Conservation (phyloP, 2,329 filamentous ascomycete species). For the Drechslera avenae region DNA sequence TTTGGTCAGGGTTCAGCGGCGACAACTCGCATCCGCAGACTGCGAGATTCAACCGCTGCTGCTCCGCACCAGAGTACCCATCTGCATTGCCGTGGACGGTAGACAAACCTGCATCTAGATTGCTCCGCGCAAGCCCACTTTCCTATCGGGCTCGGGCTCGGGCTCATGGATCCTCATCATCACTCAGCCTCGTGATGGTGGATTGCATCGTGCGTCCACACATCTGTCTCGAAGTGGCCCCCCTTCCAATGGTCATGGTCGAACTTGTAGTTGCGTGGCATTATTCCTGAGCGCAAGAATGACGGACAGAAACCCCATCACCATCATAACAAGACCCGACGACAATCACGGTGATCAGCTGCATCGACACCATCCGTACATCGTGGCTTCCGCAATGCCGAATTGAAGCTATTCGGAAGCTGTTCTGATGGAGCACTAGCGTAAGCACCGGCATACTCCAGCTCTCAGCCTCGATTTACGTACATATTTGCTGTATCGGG, state of each 20-base stretch:
- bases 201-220: constrained; percentile 2
- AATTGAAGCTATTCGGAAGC: constrained; percentile 21
- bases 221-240: neutral
- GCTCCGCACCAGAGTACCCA: constrained; percentile 16
- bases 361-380: neutral
- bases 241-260: neutral
- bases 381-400: constrained; percentile 12
- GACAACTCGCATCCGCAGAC: constrained; percentile 39
- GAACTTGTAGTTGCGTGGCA: neutral
- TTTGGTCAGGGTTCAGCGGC: constrained; percentile 27
- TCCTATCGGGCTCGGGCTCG: neutral
- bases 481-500: constrained; percentile 18
- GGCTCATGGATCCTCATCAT: neutral
- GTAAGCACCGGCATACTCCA: constrained; percentile 14
- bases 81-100: constrained; percentile 14
- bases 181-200: neutral
- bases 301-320: neutral
- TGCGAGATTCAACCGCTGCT: constrained; percentile 35
- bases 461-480: constrained; percentile 26
- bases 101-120: constrained; percentile 16
- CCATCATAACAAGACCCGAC: neutral
- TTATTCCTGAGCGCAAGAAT: neutral
- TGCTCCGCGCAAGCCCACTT: constrained; percentile 18
- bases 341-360: neutral
- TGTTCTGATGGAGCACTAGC: constrained; percentile 20